Conservation (phyloP, 257 asterid genomes). For the Solanum neorickii region DNA sequence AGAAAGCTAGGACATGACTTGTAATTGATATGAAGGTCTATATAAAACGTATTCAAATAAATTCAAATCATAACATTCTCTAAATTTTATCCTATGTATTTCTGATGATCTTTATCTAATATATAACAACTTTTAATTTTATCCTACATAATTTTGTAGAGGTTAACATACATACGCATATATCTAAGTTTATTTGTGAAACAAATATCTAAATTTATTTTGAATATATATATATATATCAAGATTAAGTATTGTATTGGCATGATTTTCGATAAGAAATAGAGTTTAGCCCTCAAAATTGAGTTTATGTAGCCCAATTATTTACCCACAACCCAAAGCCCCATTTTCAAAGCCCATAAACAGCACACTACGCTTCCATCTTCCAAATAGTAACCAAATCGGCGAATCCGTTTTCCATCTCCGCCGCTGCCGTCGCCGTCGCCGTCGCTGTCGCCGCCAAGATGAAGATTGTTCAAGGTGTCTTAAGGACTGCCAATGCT, state of each 20-base stretch:
- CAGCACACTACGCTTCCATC: not conserved
- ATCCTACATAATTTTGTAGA: not conserved
- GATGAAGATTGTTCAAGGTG: not conserved
- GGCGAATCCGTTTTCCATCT: not conserved
- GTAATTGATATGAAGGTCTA: not conserved
- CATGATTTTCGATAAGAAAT: not conserved
- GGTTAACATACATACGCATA: not conserved
- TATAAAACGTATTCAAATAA: not conserved
- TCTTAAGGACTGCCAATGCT: not conserved
- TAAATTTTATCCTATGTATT: not conserved
- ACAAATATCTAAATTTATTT: too few species aligned
- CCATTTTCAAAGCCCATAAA: not conserved
- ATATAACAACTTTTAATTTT: not conserved
- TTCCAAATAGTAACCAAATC: not conserved
- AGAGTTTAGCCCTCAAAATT: not conserved
- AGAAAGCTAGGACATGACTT: too few species aligned
- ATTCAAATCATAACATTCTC: not conserved
- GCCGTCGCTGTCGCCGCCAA: not conserved
- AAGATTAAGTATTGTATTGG: too few species aligned
- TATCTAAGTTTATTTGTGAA: too few species aligned
- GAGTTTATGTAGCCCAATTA: not conserved
- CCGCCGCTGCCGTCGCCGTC: not conserved
- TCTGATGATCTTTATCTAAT: not conserved
- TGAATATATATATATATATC: too few species aligned
- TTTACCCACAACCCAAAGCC: not conserved